These are phyloP conservation scores for Lichtheimia corymbifera DNA, from an alignment of 371 early-diverging fungal genomes.

Conservation along the genomic window DNA sequence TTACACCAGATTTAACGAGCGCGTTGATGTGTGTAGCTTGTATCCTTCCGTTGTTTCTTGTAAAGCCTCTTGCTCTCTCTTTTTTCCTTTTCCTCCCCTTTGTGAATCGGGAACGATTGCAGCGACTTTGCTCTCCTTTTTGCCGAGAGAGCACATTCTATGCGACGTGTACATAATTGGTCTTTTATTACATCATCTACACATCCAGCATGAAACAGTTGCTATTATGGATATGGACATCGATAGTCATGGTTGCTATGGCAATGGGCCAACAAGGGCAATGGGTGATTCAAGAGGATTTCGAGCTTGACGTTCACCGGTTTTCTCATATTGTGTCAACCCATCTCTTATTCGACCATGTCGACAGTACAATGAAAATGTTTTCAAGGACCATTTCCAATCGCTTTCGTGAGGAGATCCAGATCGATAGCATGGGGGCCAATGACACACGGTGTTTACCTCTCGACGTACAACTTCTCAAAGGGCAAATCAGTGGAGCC, in stretches of 20 bases:
- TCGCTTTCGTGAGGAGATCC: slow-evolving; percentile 34
- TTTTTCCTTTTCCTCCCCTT: background rate
- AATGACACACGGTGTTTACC: background rate
- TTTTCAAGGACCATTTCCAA: slow-evolving; percentile 30
- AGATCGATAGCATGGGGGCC: slow-evolving; percentile 13
- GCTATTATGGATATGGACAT: too few species aligned
- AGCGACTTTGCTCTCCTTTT: too few species aligned
- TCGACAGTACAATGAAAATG: slow-evolving; percentile 28
- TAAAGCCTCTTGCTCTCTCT: background rate
- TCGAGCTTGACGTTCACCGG: slow-evolving; percentile 23
- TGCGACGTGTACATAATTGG: too few species aligned
- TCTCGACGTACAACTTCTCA: slow-evolving; percentile 35
- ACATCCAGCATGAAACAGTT: too few species aligned
- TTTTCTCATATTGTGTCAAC: slow-evolving; percentile 30
- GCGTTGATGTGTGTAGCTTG: too few species aligned
- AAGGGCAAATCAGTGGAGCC: slow-evolving; percentile 39
- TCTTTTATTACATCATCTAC: too few species aligned
- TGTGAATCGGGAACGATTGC: too few species aligned
- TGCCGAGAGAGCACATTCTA: too few species aligned
- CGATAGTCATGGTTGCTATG: too few species aligned
- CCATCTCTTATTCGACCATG: slow-evolving; percentile 30
- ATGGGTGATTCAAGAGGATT: background rate
- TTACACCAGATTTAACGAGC: too few species aligned
- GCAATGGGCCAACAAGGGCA: background rate
- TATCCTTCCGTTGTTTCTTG: too few species aligned